Evolutionary conservation across 164 flowering plant genomes (phyloP).

Genomic region (Akebia trifoliata): DNA sequence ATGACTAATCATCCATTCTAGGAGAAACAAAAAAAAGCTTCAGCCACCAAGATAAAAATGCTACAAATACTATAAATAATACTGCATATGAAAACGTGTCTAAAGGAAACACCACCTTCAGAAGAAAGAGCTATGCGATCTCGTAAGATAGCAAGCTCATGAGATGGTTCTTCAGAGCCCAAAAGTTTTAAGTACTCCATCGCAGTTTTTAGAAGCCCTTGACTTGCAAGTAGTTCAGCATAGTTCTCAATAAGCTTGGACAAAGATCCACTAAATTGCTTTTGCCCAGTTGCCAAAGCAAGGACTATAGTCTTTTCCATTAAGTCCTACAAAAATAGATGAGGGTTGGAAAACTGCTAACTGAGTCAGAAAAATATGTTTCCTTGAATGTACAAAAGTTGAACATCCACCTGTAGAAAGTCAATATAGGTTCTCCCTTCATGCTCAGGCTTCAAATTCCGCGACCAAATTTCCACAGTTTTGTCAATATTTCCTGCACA

Average conservation of each 20-base stretch:
- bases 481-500: constrained; percentile 94
- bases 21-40: too few relatives aligned
- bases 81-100: too few relatives aligned
- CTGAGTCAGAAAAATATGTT: neutral
- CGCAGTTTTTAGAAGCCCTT: constrained; percentile 87
- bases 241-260: constrained; percentile 91
- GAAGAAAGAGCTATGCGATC: constrained; percentile 69
- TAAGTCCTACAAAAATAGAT: constrained; percentile 54
- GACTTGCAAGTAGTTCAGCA: constrained; percentile 93
- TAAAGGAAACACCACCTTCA: constrained; percentile 48
- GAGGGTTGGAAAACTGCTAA: neutral
- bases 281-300: constrained; percentile 87
- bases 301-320: constrained; percentile 97
- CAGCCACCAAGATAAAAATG: neutral
- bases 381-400: neutral
- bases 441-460: constrained; percentile 40
- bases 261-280: constrained; percentile 68
- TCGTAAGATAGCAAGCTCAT: constrained; percentile 71
- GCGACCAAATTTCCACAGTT: constrained; percentile 95
- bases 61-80: neutral
- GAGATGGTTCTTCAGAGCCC: constrained; percentile 75
- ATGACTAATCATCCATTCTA: too few relatives aligned
- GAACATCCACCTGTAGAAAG: constrained; percentile 70
- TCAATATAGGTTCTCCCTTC: constrained; percentile 77
- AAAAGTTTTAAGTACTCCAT: constrained; percentile 86